phyloP scores from a whole-genome alignment of 768 basidiomycete species.

The Mycena galericulata region DNA sequence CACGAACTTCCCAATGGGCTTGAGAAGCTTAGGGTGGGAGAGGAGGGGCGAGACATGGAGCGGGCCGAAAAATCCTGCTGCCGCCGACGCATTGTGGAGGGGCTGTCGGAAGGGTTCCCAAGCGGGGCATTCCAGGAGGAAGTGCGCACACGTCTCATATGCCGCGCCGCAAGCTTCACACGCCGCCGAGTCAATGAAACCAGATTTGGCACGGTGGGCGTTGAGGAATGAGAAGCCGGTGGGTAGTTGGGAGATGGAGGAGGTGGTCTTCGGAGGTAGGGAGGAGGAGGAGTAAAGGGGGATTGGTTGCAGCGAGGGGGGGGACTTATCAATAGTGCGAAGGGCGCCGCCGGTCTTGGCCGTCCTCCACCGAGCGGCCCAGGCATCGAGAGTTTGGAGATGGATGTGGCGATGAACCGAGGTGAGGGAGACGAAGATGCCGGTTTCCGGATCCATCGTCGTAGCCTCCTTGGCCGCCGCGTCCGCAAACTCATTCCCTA shows the following conservation, averaged over 20 bases:
- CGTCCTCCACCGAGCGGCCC: not conserved
- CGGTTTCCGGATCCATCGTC: not conserved
- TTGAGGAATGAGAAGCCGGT: not conserved
- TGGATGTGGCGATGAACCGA: not conserved
- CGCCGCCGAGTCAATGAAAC: not conserved
- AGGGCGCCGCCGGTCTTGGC: not conserved
- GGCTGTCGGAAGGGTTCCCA: slow-evolving; percentile 4
- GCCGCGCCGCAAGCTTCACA: not conserved
- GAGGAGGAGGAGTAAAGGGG: not conserved
- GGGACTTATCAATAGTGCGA: not conserved
- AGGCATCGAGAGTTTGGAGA: not conserved
- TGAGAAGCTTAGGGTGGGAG: not conserved
- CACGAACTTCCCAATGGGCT: not conserved
- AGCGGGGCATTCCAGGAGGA: not conserved
- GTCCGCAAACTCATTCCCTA: too few relatives aligned
- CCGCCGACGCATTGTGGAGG: not conserved
- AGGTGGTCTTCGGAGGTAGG: not conserved
- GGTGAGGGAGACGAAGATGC: not conserved
- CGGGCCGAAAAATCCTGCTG: not conserved
- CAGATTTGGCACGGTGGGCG: not conserved
- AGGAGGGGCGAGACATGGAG: not conserved
- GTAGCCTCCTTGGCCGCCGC: not conserved
- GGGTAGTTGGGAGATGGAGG: not conserved
- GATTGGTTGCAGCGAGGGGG: not conserved
- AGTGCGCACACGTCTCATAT: not conserved